Evolutionary conservation across 495 filamentous ascomycete species (phyloP), one percentile per base, ranked within the genome.

Genomic region (Lophiotrema nucula): DNA sequence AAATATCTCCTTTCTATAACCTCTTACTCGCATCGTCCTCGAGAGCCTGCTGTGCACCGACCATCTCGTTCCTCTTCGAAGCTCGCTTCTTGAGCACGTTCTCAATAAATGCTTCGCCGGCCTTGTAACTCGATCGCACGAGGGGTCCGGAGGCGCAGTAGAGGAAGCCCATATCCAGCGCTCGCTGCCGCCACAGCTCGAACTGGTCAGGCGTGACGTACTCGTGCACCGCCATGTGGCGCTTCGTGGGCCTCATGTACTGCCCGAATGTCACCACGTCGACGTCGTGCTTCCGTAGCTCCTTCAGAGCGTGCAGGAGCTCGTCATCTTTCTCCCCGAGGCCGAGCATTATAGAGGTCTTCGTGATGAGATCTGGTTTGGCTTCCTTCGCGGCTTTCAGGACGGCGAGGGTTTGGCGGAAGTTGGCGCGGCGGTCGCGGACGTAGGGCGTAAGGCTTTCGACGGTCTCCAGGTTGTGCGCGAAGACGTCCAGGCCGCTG

Each of bases 231-330:
- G 92, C 85, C 85, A 98, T 92, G 73, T 98, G 93, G 2, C 91
- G 82, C 80, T 96, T 97, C 10, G 93, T 98, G 11, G 93, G 93
- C 3, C 91, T 88, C 93, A 98, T 98, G 77, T 98, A 98, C 78
- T 98, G 93, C 2, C 95, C 93, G 56, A 98, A 97, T 0, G 93
- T 98, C 33, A 98, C 90, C 12, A 98, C 89, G 58, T 98, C 93
- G 22, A 96, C 91, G 57, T 88, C 77, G 33, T 83, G 75, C 51
- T 83, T 83, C 21, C 93, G 83, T 24, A 97, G 78, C 67, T 95
- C 88, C 73, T 77, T 81, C 42, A 98, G 73, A 6, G 92, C 81
- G 58, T 88, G 81, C 82, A 83, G 87, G 6, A 98, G 73, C 73
- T 97, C 88, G n/a, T 88, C 81, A 62, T 97, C 90, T 3, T 84